phyloP scores from a whole-genome alignment of 345 rosid species.

The Acer campestre region DNA sequence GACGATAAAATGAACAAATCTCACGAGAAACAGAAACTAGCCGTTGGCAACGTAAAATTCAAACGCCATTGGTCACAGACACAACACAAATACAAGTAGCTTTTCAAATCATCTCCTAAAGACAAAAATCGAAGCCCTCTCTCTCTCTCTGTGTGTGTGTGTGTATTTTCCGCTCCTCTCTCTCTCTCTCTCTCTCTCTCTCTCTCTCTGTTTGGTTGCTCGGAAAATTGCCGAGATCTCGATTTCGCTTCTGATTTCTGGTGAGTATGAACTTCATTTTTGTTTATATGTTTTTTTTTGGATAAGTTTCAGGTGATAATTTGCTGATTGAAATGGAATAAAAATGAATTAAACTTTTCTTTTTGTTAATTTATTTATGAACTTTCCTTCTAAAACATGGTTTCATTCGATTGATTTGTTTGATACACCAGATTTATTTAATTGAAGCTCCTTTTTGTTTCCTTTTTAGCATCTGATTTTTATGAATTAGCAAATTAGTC shows the following conservation, averaged over 20 bases:
- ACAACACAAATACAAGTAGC: slow-evolving; percentile 15
- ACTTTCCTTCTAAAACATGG: slow-evolving; percentile 1
- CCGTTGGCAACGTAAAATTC: slow-evolving; percentile 19
- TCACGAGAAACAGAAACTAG: slow-evolving; percentile 30
- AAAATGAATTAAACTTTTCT: background rate
- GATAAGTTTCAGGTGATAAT: background rate
- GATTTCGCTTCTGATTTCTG: background rate
- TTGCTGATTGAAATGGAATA: background rate
- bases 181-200: slow-evolving; percentile 8
- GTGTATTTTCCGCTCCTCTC: background rate
- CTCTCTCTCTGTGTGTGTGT: slow-evolving; percentile 9
- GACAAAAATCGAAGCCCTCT: slow-evolving; percentile 21
- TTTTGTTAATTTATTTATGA: background rate
- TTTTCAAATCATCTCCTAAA: slow-evolving; percentile 14
- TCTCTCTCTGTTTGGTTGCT: slow-evolving; percentile 7
- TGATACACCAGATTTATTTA: background rate
- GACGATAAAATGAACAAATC: slow-evolving; percentile 15
- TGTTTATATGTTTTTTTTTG: background rate
- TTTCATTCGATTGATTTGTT: background rate
- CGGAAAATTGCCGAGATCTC: background rate
- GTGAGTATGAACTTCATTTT: slow-evolving; percentile 16
- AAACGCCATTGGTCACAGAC: slow-evolving; percentile 2
- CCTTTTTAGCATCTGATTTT: background rate
- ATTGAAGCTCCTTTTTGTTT: slow-evolving; percentile 3
- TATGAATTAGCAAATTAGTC: too few relatives aligned